Evolutionary conservation across 2,329 filamentous ascomycete species (phyloP).

Genomic region (Chaetomiaceae sp.): DNA sequence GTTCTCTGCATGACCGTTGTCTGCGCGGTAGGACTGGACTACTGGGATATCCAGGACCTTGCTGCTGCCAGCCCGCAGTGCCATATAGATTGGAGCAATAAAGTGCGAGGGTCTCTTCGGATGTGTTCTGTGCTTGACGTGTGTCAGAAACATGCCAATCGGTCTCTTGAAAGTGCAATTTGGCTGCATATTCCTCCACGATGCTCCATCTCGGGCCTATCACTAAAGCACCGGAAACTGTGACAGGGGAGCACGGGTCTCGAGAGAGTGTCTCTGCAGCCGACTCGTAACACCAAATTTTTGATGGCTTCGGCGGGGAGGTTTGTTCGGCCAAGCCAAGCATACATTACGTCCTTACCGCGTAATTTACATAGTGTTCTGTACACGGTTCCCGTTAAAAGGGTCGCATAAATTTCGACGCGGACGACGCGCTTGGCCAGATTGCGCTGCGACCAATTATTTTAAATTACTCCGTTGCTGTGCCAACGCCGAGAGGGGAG

Average conservation of each 20-base stretch:
- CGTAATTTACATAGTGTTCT: too few species aligned
- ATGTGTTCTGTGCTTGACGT: neutral
- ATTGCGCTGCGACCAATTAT: neutral
- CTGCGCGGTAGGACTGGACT: constrained; percentile 15
- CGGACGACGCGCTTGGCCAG: neutral
- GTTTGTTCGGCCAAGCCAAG: too few species aligned
- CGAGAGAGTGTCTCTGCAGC: too few species aligned
- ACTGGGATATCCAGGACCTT: constrained; percentile 13
- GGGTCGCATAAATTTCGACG: neutral
- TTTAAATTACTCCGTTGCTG: constrained; percentile 7
- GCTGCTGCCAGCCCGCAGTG: constrained; percentile 12
- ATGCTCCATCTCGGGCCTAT: too few species aligned
- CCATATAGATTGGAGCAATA: constrained; percentile 22
- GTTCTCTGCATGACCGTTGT: constrained; percentile 9
- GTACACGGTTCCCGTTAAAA: too few species aligned
- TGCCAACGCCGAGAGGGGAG: neutral
- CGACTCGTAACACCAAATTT: too few species aligned
- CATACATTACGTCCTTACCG: too few species aligned
- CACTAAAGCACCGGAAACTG: too few species aligned
- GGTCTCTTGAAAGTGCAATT: neutral
- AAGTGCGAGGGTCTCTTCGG: constrained; percentile 11
- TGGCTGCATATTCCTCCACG: neutral
- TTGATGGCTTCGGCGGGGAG: too few species aligned
- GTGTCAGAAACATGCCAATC: neutral
- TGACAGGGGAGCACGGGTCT: neutral